Conservation (phyloP, 1,284 basidiomycete genomes). For the Melampsora larici-populina region DNA sequence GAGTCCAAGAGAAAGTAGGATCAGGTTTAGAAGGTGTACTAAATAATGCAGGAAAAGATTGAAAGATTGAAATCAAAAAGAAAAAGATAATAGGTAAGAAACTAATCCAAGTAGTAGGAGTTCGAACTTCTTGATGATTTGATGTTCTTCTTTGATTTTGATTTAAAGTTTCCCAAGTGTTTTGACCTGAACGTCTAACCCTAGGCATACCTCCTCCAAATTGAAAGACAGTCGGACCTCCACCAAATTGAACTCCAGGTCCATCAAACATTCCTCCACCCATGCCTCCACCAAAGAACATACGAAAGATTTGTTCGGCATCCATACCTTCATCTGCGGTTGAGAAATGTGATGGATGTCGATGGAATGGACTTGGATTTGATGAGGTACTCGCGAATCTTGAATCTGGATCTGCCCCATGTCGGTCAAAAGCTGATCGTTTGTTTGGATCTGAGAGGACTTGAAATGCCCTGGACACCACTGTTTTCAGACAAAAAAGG, state of each 20-base stretch:
- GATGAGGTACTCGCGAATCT: slow-evolving; percentile 64
- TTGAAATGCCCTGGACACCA: slow-evolving; percentile 97
- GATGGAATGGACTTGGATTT: slow-evolving; percentile 53
- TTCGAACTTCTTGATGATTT: slow-evolving; percentile 23
- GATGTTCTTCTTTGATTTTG: background rate
- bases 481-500: slow-evolving; percentile 57
- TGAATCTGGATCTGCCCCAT: slow-evolving; percentile 80
- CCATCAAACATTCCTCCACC: slow-evolving; percentile 55
- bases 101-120: slow-evolving; percentile 62
- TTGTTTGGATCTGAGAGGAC: slow-evolving; percentile 90
- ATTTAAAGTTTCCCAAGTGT: background rate
- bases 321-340: slow-evolving; percentile 74
- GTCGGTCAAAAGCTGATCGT: slow-evolving; percentile 79
- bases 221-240: slow-evolving; percentile 56
- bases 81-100: slow-evolving; percentile 80
- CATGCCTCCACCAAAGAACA: slow-evolving; percentile 87
- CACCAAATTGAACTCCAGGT: slow-evolving; percentile 54
- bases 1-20: slow-evolving; percentile 72
- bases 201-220: slow-evolving; percentile 63
- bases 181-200: slow-evolving; percentile 45
- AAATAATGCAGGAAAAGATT: slow-evolving; percentile 76
- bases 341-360: slow-evolving; percentile 50
- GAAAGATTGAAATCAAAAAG: slow-evolving; percentile 77
- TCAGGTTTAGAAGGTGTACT: slow-evolving; percentile 66
- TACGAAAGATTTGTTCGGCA: slow-evolving; percentile 95